These are phyloP conservation scores for Fusarium sp. DNA, from an alignment of 2,329 filamentous ascomycete species.

Conservation along the genomic window DNA sequence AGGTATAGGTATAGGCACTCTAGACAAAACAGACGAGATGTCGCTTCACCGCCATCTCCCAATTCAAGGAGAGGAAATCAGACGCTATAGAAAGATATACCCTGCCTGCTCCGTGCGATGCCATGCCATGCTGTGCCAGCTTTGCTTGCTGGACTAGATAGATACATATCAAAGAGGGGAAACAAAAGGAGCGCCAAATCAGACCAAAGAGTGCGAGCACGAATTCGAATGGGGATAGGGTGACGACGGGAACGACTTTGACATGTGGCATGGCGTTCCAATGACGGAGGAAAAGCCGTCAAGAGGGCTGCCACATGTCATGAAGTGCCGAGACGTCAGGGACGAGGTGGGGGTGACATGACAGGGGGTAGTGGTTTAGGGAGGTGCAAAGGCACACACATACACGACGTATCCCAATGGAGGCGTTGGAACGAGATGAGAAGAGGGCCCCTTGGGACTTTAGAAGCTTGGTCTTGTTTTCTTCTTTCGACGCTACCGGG, in stretches of 20 bases:
- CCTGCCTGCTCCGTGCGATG: constrained; percentile 34
- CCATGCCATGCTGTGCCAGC: constrained; percentile 32
- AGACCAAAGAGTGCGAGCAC: background rate
- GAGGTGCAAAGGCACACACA: background rate
- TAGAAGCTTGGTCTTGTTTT: background rate
- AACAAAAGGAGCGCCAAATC: background rate
- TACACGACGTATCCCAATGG: background rate
- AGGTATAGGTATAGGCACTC: constrained; percentile 1
- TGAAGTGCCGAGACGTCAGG: constrained; percentile 3
- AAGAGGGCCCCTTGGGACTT: background rate
- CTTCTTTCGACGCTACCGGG: constrained; percentile 2
- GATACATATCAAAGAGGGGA: constrained; percentile 7
- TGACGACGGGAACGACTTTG: background rate
- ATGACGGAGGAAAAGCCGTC: constrained; percentile 7
- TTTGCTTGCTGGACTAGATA: constrained; percentile 15
- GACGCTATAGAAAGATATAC: constrained; percentile 18
- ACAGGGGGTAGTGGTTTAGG: background rate
- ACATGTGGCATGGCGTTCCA: background rate
- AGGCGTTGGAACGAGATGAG: background rate
- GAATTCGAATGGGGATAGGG: background rate
- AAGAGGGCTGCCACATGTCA: background rate
- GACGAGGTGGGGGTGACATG: background rate
- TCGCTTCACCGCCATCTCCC: background rate
- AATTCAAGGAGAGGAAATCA: constrained; percentile 3
- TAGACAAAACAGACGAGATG: background rate